Base-by-base conservation (phyloP, 768 basidiomycete genomes). In the Leccinum arenicola region DNA sequence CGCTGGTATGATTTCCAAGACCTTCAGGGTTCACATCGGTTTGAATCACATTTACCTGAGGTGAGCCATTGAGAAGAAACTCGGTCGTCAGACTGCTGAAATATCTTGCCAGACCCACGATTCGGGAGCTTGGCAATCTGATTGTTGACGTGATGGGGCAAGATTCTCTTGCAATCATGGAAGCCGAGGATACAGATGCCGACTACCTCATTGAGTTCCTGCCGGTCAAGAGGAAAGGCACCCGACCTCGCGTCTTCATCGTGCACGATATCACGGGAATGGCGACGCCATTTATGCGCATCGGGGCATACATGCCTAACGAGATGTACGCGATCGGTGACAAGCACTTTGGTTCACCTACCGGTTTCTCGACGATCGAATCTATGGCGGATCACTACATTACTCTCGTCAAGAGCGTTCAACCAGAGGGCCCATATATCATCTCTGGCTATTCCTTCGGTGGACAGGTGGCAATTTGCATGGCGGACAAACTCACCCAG, bases 321-420 rank as follows among this genome's bases (percentile, higher is more conserved):
- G 70, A 72, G 66, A 68, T 72, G 65, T 72, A 71, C 33, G 70
- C 71, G n/a, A 72, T 72, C 23, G 71, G 70, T 27, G 70, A 72
- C 62, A 68, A 66, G 29, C 66, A 72, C 56, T 71, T 71, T 31
- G 70, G 70, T 31, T 73, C 69, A 11, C 47, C 67, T 29, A 68
- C 64, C 0, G 70, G 70, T 51, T 72, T 72, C 60, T 62, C 66
- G 29, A 59, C 67, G 23, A 64, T 72, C 29, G 70, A 72, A 43
- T 61, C 70, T 2, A 72, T 72, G 70, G 71, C 66, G 1, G 69
- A 72, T 40, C 70, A 72, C 57, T 72, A 72, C 51, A 72, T 72
- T 52, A 57, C 69, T 51, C 71, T 72, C 23, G 58, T 72, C 54
- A 70, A 62, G 54, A 51, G 15, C 14, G 60, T 61, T n/a, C 71